phyloP scores from a whole-genome alignment of 1,284 basidiomycete species.

The Athelia psychrophila region DNA sequence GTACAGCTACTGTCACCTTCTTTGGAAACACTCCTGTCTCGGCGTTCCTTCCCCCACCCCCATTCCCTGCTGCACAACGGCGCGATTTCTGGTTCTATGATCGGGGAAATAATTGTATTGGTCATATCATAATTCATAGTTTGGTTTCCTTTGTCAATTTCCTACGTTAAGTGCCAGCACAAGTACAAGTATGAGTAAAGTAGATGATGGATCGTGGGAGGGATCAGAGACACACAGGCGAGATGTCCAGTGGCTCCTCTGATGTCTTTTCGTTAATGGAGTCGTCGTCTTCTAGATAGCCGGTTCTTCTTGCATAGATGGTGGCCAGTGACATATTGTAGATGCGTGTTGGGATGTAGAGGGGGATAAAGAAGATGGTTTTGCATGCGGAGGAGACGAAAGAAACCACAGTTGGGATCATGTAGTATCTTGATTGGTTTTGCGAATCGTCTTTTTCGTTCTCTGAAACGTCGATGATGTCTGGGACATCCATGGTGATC shows the following conservation, averaged over 20 bases:
- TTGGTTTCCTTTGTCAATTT: slow-evolving; percentile 28
- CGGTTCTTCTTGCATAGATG: slow-evolving; percentile 22
- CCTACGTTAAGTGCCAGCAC: slow-evolving; percentile 44
- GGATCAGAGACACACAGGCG: slow-evolving; percentile 51
- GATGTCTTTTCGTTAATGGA: slow-evolving; percentile 7
- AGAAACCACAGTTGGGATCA: slow-evolving; percentile 37
- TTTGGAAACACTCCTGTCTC: neutral
- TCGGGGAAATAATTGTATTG: neutral
- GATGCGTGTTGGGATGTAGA: slow-evolving; percentile 40
- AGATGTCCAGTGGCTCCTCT: slow-evolving; percentile 26
- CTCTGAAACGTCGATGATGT: slow-evolving; percentile 9
- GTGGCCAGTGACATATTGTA: slow-evolving; percentile 30
- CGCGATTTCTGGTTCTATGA: neutral
- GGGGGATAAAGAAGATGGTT: slow-evolving; percentile 41
- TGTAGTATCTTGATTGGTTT: neutral
- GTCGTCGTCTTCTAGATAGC: neutral
- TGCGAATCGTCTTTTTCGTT: slow-evolving; percentile 11
- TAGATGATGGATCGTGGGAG: slow-evolving; percentile 24
- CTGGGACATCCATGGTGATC: slow-evolving; percentile 29
- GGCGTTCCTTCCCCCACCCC: neutral
- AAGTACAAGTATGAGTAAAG: slow-evolving; percentile 40
- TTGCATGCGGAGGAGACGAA: slow-evolving; percentile 43
- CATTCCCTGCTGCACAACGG: neutral
- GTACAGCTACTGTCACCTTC: neutral
- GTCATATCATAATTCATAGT: slow-evolving; percentile 8